A percentile compares a stretch with the other conserved stretches of the same genome.
Evolutionary conservation across 1,284 basidiomycete genomes (phyloP).

Genomic region (Malassezia furfur): DNA sequence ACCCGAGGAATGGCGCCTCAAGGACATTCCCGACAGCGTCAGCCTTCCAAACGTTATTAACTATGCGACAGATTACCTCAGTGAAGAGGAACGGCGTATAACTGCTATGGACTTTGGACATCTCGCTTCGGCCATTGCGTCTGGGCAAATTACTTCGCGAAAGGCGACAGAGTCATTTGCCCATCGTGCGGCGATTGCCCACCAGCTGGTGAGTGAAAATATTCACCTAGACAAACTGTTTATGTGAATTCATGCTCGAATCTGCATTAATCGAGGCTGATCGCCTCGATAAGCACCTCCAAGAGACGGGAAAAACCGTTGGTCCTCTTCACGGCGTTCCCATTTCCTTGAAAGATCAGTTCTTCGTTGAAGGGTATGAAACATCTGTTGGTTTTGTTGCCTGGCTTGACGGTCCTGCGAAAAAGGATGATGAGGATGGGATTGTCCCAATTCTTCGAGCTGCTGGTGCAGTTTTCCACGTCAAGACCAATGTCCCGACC

Average conservation of each 20-base stretch:
- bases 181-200: constrained; percentile 4
- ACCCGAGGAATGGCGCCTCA: background rate
- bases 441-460: background rate
- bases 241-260: constrained; percentile 3
- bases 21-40: background rate
- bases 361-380: constrained; percentile 2
- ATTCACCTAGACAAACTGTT: background rate
- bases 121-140: background rate
- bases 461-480: constrained; percentile 3
- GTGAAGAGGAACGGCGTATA: background rate
- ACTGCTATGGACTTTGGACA: background rate
- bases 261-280: background rate
- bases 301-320: background rate
- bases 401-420: background rate
- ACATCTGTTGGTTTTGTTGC: constrained; percentile 3
- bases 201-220: background rate
- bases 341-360: constrained; percentile 3
- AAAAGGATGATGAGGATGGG: background rate
- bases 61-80: background rate
- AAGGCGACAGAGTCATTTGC: background rate
- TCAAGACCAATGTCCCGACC: constrained; percentile 6
- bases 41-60: background rate
- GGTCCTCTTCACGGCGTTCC: constrained; percentile 6
- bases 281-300: background rate
- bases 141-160: background rate